phyloP scores from a whole-genome alignment of 2,329 filamentous ascomycete genomes.

The Cladobotryum protrusum region DNA sequence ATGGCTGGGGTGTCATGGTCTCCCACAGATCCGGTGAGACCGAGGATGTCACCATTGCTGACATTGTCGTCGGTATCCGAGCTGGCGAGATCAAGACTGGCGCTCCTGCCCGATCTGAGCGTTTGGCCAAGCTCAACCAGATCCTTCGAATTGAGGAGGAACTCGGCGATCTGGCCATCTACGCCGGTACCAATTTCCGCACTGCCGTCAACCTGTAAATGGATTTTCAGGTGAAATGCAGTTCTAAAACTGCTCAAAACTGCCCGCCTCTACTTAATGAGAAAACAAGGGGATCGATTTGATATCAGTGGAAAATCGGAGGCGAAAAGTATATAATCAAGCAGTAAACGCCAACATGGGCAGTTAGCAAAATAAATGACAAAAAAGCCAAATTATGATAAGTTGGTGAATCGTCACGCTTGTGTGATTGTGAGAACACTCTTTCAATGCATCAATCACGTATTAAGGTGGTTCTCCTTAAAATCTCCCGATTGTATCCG shows the following conservation, averaged over 20 bases:
- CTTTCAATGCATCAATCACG: too few species aligned
- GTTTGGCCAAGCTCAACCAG: slow-evolving; percentile 99
- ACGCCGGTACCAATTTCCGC: slow-evolving; percentile 89
- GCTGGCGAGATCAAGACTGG: slow-evolving; percentile 98
- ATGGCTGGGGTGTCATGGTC: slow-evolving; percentile 98
- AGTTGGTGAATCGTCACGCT: too few species aligned
- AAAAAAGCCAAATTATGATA: too few species aligned
- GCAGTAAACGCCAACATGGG: background rate
- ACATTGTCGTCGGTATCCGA: slow-evolving; percentile 95
- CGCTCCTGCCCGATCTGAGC: slow-evolving; percentile 92
- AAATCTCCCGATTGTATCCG: too few species aligned
- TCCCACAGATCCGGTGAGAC: slow-evolving; percentile 99
- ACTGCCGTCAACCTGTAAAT: slow-evolving; percentile 77
- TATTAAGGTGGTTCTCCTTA: too few species aligned
- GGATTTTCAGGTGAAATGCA: background rate
- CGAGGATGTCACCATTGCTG: slow-evolving; percentile 98
- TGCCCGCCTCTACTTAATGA: background rate
- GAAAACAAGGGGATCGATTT: background rate
- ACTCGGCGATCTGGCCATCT: slow-evolving; percentile 85
- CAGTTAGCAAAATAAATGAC: too few species aligned
- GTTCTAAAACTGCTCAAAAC: background rate
- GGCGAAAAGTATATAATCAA: background rate
- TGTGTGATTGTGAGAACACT: too few species aligned
- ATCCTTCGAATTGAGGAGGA: slow-evolving; percentile 99
- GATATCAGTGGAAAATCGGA: background rate